Evolutionary conservation across 1,284 basidiomycete species (phyloP).

Genomic region (Tylopilus sp.): DNA sequence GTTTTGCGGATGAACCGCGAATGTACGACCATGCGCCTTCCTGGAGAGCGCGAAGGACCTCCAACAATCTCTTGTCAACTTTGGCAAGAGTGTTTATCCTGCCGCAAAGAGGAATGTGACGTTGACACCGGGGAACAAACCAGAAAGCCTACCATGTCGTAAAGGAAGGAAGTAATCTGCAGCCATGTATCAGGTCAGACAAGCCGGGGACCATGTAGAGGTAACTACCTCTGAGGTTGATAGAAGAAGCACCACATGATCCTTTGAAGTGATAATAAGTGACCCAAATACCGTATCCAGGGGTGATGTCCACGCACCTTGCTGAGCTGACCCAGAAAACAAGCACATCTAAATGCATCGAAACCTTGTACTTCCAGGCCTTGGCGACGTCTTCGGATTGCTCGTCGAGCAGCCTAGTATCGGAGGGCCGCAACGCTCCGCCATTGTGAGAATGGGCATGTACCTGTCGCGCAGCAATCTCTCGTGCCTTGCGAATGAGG

Average conservation of each 20-base stretch:
- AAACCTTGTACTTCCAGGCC: constrained; percentile 14
- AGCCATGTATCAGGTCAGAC: constrained; percentile 7
- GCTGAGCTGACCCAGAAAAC: constrained; percentile 73
- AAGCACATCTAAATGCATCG: constrained; percentile 57
- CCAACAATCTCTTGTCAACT: constrained; percentile 57
- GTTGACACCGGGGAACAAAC: not conserved
- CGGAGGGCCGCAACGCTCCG: not conserved
- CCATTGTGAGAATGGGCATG: not conserved
- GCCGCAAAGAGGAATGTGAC: not conserved
- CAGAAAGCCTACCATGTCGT: constrained; percentile 52
- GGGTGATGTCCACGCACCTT: constrained; percentile 43
- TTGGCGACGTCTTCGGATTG: constrained; percentile 10
- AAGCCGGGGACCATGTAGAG: not conserved
- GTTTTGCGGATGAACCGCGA: constrained; percentile 34
- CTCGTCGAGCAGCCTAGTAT: constrained; percentile 3
- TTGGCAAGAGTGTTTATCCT: constrained; percentile 68
- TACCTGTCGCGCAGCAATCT: constrained; percentile 1
- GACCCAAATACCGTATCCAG: constrained; percentile 1
- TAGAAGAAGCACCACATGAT: constrained; percentile 87
- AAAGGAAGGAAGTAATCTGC: constrained; percentile 66
- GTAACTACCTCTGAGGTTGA: constrained; percentile 55
- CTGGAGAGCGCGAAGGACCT: constrained; percentile 50
- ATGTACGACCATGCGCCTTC: constrained; percentile 57
- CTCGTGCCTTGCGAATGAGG: constrained; percentile 7
- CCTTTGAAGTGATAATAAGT: constrained; percentile 35